phyloP scores from a whole-genome alignment of 2,329 filamentous ascomycete genomes.

The Bipolaris gigantea region DNA sequence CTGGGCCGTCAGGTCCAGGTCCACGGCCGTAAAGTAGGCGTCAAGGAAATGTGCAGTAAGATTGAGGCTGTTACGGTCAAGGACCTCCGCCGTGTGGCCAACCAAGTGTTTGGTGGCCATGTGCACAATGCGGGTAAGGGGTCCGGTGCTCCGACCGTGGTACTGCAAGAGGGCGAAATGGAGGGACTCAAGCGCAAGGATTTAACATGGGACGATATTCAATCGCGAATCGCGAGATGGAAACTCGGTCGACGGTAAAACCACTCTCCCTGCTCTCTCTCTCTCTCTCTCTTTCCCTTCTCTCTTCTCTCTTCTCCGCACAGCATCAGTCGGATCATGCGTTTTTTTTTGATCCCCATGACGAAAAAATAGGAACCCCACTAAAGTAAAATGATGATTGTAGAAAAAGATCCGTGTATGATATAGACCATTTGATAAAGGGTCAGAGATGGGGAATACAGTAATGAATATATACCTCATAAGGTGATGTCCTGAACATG shows the following conservation, averaged over 20 bases:
- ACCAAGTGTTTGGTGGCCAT: slow-evolving; percentile 73
- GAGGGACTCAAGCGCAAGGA: slow-evolving; percentile 67
- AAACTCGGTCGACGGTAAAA: slow-evolving; percentile 67
- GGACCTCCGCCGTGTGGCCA: slow-evolving; percentile 81
- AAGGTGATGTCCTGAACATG: too few species aligned
- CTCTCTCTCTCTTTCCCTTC: not conserved
- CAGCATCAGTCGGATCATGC: not conserved
- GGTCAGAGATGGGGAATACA: too few species aligned
- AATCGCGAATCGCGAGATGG: slow-evolving; percentile 82
- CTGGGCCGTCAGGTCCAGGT: slow-evolving; percentile 93
- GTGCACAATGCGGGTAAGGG: slow-evolving; percentile 75
- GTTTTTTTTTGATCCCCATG: too few species aligned
- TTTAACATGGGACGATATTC: slow-evolving; percentile 85
- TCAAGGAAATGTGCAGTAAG: slow-evolving; percentile 86
- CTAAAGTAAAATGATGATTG: too few species aligned
- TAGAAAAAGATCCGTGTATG: too few species aligned
- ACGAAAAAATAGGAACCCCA: too few species aligned
- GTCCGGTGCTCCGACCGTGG: slow-evolving; percentile 88
- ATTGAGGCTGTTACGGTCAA: slow-evolving; percentile 80
- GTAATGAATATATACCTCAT: too few species aligned
- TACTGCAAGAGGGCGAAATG: slow-evolving; percentile 86
- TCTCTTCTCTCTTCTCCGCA: not conserved
- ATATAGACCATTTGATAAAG: too few species aligned
- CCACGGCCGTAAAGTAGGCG: slow-evolving; percentile 89
- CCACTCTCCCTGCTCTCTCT: too few species aligned